Base-by-base conservation (phyloP, 1,284 basidiomycete genomes). In the Irpex sp. region DNA sequence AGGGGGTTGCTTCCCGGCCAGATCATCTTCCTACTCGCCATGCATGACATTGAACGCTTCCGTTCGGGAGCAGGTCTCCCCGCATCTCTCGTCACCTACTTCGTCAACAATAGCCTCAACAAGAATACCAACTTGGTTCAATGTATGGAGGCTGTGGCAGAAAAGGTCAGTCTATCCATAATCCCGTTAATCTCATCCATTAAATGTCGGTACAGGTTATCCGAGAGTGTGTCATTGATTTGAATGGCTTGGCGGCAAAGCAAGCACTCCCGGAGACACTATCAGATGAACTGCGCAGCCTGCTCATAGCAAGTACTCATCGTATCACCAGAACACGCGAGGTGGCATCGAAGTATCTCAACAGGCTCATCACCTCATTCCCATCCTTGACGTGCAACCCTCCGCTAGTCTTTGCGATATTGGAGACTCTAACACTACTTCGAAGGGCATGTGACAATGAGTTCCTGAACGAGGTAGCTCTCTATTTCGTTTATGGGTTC, bases 381-480 rank as follows among this genome's bases (percentile, higher is more conserved):
- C 96, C 97, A 0, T 95, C 94, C 6, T 79, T 99, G 64, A 90
- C 98, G 83, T 98, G 96, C 75, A 92, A 97, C 72, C 85, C 90
- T 9, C 84, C 90, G 11, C 83, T 98, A 39, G 93, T 99, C 5
- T 93, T 90, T 68, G 87, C 92, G 33, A 90, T 98, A 63, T 81
- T 99, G 51, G 97, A 99, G 74, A 89, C 95, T 51, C 81, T 99
- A 63, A 98, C 97, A 0, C 81, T 98, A 11, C 79, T 99, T 67
- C 87, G 95, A 61, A 85, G 88, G 59, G 88, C 92, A 1, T 96
- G 95, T 72, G 94, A 98, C 76, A 91, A 94, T 65, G 94, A 98
- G 78, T 95, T 88, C 71, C 81, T 86, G 8, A 94, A 98, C 75
- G 97, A 98, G 85, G 94, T 93, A 68, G 81, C 71, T 46, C 61